These are phyloP conservation scores for Berkeleyomyces rouxiae DNA, from an alignment of 2,329 filamentous ascomycete species.

Conservation along the genomic window DNA sequence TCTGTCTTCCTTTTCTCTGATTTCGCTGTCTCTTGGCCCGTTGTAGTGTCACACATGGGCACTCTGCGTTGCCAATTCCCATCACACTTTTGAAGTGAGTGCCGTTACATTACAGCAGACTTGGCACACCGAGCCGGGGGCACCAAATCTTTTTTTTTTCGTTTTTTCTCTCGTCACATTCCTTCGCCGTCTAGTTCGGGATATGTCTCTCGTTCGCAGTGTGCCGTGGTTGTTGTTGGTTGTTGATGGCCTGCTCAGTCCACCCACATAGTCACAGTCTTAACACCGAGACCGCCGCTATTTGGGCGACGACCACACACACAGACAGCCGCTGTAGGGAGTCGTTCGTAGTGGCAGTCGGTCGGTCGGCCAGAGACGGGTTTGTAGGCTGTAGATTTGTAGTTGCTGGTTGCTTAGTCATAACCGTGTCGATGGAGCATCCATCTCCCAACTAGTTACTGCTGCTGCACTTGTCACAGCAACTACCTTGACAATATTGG, in stretches of 20 bases:
- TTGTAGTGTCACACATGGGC: not conserved
- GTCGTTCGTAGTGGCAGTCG: too few relatives aligned
- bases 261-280: too few relatives aligned
- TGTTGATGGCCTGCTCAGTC: not conserved
- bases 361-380: too few relatives aligned
- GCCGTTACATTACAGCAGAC: too few relatives aligned
- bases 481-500: not conserved
- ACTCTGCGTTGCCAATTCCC: too few relatives aligned
- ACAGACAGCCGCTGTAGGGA: too few relatives aligned
- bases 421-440: not conserved
- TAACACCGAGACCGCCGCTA: too few relatives aligned
- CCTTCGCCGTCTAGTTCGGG: not conserved
- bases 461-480: not conserved
- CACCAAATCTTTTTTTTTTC: not conserved
- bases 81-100: too few relatives aligned
- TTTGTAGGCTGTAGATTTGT: not conserved
- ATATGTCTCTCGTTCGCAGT: not conserved
- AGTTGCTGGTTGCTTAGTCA: not conserved
- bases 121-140: too few relatives aligned
- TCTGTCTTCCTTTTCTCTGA: not conserved
- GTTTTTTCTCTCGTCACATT: not conserved
- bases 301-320: too few relatives aligned
- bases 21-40: not conserved
- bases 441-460: too few relatives aligned
- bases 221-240: not conserved